These are phyloP conservation scores for Garcia nutans DNA, from an alignment of 345 rosid species.

Conservation along the genomic window DNA sequence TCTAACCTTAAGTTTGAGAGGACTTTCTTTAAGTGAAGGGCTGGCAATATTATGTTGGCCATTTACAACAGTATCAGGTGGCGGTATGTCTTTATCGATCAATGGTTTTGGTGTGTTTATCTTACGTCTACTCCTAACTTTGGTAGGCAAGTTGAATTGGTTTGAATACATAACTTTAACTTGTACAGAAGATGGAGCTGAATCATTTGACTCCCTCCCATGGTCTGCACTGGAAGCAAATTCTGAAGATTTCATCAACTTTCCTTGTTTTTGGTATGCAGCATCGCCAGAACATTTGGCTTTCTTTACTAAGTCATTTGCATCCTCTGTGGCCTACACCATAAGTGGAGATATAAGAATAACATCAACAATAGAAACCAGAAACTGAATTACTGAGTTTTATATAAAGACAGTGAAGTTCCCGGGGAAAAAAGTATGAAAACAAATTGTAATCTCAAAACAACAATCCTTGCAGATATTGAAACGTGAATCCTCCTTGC, in stretches of 20 bases:
- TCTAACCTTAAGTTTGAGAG: conserved; percentile 43
- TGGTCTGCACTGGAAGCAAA: conserved; percentile 45
- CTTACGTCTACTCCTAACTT: conserved; percentile 72
- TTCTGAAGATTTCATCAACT: conserved; percentile 46
- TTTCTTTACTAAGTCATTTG: conserved; percentile 40
- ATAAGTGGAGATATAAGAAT: not conserved
- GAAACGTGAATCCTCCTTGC: too few relatives aligned
- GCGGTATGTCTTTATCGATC: conserved; percentile 33
- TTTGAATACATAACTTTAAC: conserved; percentile 31
- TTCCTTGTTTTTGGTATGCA: conserved; percentile 47
- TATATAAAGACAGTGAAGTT: not conserved
- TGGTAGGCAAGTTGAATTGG: conserved; percentile 58
- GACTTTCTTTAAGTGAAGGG: conserved; percentile 33
- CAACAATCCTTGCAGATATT: too few relatives aligned
- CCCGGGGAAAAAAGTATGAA: not conserved
- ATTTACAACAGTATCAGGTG: conserved; percentile 37
- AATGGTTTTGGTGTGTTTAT: conserved; percentile 41
- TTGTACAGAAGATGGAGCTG: conserved; percentile 42
- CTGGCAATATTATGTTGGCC: conserved; percentile 31
- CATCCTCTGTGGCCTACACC: conserved; percentile 46
- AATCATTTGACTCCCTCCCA: conserved; percentile 44
- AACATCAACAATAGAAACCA: conserved; percentile 14
- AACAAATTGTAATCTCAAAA: too few relatives aligned
- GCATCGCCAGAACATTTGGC: conserved; percentile 45
- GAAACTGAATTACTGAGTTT: not conserved